A percentile compares a stretch with the other conserved stretches of the same genome.
Evolutionary conservation across 441 rosid species (phyloP).

Genomic region (Gossypium trilobum): DNA sequence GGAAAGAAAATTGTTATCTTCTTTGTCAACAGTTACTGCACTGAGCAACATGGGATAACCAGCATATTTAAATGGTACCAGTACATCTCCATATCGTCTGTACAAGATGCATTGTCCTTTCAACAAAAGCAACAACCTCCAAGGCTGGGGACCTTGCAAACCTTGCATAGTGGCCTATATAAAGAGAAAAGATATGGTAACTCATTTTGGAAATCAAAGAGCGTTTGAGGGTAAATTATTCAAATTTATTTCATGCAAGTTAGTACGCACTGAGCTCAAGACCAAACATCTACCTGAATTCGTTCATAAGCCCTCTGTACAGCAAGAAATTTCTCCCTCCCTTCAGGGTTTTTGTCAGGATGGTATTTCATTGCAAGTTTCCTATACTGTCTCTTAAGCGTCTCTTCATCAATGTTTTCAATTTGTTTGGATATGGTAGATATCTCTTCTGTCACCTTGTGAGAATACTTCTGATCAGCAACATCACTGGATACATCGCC

Average conservation of each 20-base stretch:
- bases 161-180: constrained; percentile 98
- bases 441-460: constrained; percentile 47
- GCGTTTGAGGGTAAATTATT: not conserved
- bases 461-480: constrained; percentile 27
- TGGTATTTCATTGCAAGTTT: constrained; percentile 99
- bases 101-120: constrained; percentile 97
- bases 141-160: constrained; percentile 97
- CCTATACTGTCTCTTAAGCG: constrained; percentile 95
- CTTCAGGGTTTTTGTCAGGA: constrained; percentile 99
- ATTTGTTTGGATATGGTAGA: constrained; percentile 69
- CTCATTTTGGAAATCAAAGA: not conserved
- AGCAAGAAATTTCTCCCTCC: constrained; percentile 96
- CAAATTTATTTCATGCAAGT: constrained; percentile 10
- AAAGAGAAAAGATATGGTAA: constrained; percentile 17
- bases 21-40: constrained; percentile 85
- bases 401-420: constrained; percentile 98
- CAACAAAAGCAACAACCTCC: constrained; percentile 93
- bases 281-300: constrained; percentile 61
- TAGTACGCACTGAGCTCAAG: not conserved
- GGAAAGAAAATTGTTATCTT: constrained; percentile 88
- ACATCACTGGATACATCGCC: constrained; percentile 66
- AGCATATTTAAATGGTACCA: constrained; percentile 98
- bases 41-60: constrained; percentile 98
- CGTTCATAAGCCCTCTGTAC: constrained; percentile 99
- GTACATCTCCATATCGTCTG: constrained; percentile 69